These are phyloP conservation scores for Fomitopsis pulvina DNA, from an alignment of 768 basidiomycete genomes.

Conservation along the genomic window DNA sequence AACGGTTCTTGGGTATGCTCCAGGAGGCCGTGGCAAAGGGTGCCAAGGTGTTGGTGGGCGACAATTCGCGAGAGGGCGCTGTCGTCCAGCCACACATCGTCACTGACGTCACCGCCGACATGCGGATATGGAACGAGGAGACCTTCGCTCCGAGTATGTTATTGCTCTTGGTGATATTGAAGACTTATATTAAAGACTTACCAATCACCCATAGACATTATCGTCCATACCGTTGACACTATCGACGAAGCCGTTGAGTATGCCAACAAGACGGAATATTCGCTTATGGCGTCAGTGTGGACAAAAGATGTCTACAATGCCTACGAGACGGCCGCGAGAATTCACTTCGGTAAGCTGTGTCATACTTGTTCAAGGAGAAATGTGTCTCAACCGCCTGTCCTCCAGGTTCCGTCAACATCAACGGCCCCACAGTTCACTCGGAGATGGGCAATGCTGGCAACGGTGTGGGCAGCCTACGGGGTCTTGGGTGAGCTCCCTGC, in stretches of 20 bases:
- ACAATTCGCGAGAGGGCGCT: constrained; percentile 31
- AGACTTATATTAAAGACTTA: neutral
- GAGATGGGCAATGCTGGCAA: neutral
- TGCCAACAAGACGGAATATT: constrained; percentile 49
- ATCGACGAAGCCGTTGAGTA: constrained; percentile 49
- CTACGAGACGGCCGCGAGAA: constrained; percentile 37
- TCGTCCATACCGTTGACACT: constrained; percentile 40
- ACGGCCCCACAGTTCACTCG: neutral
- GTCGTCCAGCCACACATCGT: constrained; percentile 50
- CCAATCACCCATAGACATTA: constrained; percentile 30
- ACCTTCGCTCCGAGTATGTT: constrained; percentile 51
- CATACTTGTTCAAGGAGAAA: neutral
- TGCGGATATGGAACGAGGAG: constrained; percentile 50
- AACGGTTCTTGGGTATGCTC: constrained; percentile 37
- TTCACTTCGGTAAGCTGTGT: neutral
- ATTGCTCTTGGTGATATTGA: neutral
- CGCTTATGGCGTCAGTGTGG: constrained; percentile 48
- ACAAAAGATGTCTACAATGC: constrained; percentile 38
- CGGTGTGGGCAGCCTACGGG: too few relatives aligned
- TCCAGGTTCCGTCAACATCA: neutral
- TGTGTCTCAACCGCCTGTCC: neutral
- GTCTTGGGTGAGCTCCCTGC: too few relatives aligned
- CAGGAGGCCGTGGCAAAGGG: constrained; percentile 38
- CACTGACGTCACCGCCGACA: constrained; percentile 39
- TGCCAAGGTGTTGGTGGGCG: constrained; percentile 40